A percentile compares a stretch with the other conserved stretches of the same genome.
Evolutionary conservation across 768 basidiomycete species (phyloP).

Genomic region (Asterophora lycoperdoides): DNA sequence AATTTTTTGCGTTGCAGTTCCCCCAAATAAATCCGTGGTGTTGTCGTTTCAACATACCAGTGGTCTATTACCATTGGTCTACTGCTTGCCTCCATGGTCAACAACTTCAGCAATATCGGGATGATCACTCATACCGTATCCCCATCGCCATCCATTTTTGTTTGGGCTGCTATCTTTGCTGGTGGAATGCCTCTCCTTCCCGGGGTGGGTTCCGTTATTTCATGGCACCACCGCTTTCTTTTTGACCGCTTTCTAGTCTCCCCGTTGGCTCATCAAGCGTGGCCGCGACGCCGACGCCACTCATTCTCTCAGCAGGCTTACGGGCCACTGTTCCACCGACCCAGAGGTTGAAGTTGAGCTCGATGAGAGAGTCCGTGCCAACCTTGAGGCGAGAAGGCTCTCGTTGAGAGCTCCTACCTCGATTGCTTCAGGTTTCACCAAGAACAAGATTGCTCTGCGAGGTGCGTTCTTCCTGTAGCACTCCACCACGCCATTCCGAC

Average conservation of each 20-base stretch:
- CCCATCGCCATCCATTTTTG: slow-evolving; percentile 73
- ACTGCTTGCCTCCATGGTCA: slow-evolving; percentile 63
- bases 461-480: too few species aligned
- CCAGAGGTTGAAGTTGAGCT: slow-evolving; percentile 53
- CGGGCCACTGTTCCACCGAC: too few species aligned
- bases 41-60: slow-evolving; percentile 65
- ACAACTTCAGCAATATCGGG: slow-evolving; percentile 53
- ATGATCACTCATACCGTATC: slow-evolving; percentile 57
- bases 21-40: slow-evolving; percentile 74
- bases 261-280: slow-evolving; percentile 74
- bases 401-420: slow-evolving; percentile 59
- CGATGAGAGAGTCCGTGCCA: slow-evolving; percentile 43
- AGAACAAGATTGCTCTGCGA: slow-evolving; percentile 61
- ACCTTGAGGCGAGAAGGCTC: slow-evolving; percentile 59
- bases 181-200: slow-evolving; percentile 71
- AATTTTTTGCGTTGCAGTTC: slow-evolving; percentile 28
- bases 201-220: slow-evolving; percentile 32
- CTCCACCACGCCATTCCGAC: slow-evolving; percentile 38
- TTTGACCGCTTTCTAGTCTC: slow-evolving; percentile 39
- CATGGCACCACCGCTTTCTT: background rate
- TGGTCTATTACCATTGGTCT: slow-evolving; percentile 76
- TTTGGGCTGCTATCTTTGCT: slow-evolving; percentile 73
- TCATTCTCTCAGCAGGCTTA: too few species aligned
- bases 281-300: slow-evolving; percentile 58
- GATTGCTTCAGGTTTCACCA: slow-evolving; percentile 54